These are phyloP conservation scores for carrot (Daucus carota) DNA, from an alignment of 129 eudicot genomes.

Conservation along the genomic window DNA sequence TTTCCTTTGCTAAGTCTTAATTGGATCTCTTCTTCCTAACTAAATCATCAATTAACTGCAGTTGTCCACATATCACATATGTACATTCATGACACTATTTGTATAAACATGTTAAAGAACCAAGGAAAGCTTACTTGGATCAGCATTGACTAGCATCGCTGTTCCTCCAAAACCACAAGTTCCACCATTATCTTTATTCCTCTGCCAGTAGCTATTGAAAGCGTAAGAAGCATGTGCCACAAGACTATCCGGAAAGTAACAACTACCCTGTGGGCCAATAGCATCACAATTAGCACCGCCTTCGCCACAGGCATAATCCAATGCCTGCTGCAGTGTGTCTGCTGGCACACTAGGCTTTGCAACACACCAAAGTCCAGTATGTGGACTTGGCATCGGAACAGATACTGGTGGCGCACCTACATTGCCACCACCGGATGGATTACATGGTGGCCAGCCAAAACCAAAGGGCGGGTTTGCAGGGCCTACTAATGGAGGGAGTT, in stretches of 20 bases:
- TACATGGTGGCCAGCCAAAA: conserved; percentile 62
- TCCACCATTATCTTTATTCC: conserved; percentile 65
- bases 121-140: conserved; percentile 58
- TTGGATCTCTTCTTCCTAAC: not conserved
- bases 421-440: conserved; percentile 28
- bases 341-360: conserved; percentile 98
- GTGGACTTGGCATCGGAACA: conserved; percentile 4
- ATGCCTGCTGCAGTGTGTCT: conserved; percentile 73
- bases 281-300: conserved; percentile 89
- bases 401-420: conserved; percentile 11
- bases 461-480: conserved; percentile 45
- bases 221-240: conserved; percentile 99
- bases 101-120: not conserved
- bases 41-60: not conserved
- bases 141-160: conserved; percentile 85
- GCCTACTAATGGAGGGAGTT: conserved; percentile 30
- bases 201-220: conserved; percentile 98
- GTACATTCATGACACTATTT: too few relatives aligned
- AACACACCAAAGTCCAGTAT: conserved; percentile 70
- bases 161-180: conserved; percentile 91
- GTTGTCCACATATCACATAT: not conserved
- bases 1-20: too few relatives aligned
- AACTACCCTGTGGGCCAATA: conserved; percentile 59
- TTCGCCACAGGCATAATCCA: conserved; percentile 87
- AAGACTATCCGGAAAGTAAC: conserved; percentile 66